phyloP scores from a whole-genome alignment of 768 basidiomycete genomes.

The Auriscalpium vulgare region DNA sequence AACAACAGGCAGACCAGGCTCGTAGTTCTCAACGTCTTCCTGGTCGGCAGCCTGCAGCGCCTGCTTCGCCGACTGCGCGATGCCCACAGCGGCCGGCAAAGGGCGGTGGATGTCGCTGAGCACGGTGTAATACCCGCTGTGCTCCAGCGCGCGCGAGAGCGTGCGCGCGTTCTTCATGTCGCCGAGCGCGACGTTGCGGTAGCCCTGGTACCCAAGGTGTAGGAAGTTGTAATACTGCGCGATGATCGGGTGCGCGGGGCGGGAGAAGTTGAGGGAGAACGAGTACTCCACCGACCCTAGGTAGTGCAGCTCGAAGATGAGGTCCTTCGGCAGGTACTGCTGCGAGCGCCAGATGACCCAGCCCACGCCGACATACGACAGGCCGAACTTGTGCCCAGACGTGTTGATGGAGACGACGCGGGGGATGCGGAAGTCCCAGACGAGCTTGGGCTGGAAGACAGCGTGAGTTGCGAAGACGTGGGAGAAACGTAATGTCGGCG shows the following conservation, averaged over 20 bases:
- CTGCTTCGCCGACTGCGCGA: conserved; percentile 23
- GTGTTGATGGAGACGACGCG: conserved; percentile 54
- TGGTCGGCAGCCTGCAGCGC: conserved; percentile 34
- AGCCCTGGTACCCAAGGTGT: conserved; percentile 52
- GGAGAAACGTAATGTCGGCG: background rate
- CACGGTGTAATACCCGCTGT: conserved; percentile 42
- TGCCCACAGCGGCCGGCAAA: conserved; percentile 12
- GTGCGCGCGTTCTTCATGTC: conserved; percentile 57
- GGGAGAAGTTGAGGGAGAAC: conserved; percentile 56
- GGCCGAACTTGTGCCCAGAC: conserved; percentile 54
- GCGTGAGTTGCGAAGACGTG: conserved; percentile 16
- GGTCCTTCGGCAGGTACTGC: conserved; percentile 53
- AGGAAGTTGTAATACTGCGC: conserved; percentile 59
- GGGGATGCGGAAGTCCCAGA: conserved; percentile 54
- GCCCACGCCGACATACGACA: conserved; percentile 51
- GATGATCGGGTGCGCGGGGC: conserved; percentile 53
- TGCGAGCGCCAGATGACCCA: conserved; percentile 58
- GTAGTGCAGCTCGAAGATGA: conserved; percentile 57
- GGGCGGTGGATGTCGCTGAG: conserved; percentile 48
- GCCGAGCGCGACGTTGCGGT: conserved; percentile 36
- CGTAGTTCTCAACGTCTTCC: conserved; percentile 54
- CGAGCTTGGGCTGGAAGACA: conserved; percentile 30
- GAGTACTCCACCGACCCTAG: conserved; percentile 63
- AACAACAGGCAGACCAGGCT: conserved; percentile 45
- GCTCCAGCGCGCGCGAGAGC: conserved; percentile 56